Evolutionary conservation across 768 basidiomycete genomes (phyloP).

Genomic region (Scleroderma bovista): DNA sequence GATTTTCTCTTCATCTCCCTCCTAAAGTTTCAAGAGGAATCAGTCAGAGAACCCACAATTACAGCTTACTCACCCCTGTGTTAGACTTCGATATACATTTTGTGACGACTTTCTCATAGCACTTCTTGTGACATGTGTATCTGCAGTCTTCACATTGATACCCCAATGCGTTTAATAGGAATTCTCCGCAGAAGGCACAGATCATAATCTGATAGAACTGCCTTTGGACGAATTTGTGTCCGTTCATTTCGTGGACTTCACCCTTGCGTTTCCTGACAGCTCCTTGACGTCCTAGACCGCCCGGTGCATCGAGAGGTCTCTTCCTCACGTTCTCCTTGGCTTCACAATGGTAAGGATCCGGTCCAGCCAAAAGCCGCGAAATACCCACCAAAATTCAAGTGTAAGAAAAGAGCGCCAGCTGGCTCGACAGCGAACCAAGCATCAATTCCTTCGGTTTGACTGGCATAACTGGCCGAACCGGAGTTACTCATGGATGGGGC

Average conservation of each 20-base stretch:
- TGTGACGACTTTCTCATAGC: conserved; percentile 97
- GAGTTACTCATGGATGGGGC: conserved; percentile 25
- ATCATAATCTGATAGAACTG: conserved; percentile 99
- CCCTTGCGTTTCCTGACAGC: conserved; percentile 97
- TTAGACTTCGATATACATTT: conserved; percentile 99
- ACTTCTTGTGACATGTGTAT: conserved; percentile 99
- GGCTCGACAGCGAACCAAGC: conserved; percentile 98
- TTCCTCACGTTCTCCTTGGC: conserved; percentile 98
- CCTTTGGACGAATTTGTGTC: conserved; percentile 93
- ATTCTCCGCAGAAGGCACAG: conserved; percentile 97
- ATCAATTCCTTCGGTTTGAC: conserved; percentile 73
- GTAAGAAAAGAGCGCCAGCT: conserved; percentile 85
- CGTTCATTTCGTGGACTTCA: conserved; percentile 99
- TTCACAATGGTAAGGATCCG: conserved; percentile 27
- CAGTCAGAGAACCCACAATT: not conserved
- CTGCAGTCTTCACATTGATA: conserved; percentile 99
- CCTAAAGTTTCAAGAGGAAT: conserved; percentile 38
- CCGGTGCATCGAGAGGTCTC: conserved; percentile 86
- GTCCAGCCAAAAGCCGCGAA: not conserved
- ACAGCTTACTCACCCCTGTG: conserved; percentile 63
- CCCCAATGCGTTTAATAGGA: conserved; percentile 94
- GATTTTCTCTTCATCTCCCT: conserved; percentile 96
- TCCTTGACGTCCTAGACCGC: conserved; percentile 94
- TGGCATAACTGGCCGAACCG: conserved; percentile 16
- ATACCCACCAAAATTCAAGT: conserved; percentile 85